These are phyloP conservation scores for Lachancea lanzarotensis DNA, from an alignment of 805 yeast species.

Conservation along the genomic window DNA sequence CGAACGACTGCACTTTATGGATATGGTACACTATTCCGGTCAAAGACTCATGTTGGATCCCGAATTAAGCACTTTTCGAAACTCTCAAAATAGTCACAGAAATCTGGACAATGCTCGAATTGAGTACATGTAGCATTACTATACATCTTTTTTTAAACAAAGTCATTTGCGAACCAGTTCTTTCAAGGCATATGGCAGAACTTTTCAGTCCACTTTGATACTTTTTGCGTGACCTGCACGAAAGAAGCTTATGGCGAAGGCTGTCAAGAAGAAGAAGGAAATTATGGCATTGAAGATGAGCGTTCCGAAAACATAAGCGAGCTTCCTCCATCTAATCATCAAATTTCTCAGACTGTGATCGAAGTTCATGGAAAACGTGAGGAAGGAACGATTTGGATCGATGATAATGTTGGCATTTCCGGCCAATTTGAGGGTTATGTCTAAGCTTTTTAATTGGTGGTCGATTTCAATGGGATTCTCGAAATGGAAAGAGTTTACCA, in stretches of 20 bases:
- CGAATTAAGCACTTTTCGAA: conserved; percentile 14
- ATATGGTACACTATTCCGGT: conserved; percentile 13
- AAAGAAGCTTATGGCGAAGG: conserved; percentile 14
- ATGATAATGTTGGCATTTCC: conserved; percentile 13
- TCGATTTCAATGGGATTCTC: conserved; percentile 3
- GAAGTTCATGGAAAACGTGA: conserved; percentile 22
- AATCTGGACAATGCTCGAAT: conserved; percentile 3
- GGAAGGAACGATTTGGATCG: conserved; percentile 15
- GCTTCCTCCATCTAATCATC: conserved; percentile 22
- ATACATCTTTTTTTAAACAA: neutral
- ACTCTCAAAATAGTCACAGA: conserved; percentile 1
- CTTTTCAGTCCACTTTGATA: neutral
- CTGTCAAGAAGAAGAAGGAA: conserved; percentile 14
- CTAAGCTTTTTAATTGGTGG: conserved; percentile 3
- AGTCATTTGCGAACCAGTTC: too few relatives aligned
- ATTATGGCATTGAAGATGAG: conserved; percentile 15
- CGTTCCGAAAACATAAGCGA: conserved; percentile 23
- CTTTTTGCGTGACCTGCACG: conserved; percentile 4
- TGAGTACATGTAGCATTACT: conserved; percentile 6
- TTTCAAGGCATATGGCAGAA: too few relatives aligned
- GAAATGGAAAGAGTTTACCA: conserved; percentile 4
- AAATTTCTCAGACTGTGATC: conserved; percentile 27
- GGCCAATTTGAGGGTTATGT: conserved; percentile 1
- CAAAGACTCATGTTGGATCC: conserved; percentile 18
- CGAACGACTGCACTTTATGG: conserved; percentile 22